Conservation (phyloP, 106 monocot species). For the Dioscorea alata region DNA sequence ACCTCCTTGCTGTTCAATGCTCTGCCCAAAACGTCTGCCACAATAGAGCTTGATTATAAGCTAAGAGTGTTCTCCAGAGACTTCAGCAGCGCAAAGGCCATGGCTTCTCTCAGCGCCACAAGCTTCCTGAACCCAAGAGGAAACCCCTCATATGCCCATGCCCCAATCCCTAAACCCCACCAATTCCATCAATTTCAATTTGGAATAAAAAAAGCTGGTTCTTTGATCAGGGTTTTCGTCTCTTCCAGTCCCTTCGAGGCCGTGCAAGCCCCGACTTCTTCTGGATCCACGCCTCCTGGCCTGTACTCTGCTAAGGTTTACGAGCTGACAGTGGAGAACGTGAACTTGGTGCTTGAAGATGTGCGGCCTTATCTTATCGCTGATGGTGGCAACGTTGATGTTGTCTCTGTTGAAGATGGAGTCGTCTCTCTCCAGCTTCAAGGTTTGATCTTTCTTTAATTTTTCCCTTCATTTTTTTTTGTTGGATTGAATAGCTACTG, state of each 20-base stretch:
- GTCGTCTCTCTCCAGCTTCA: constrained; percentile 79
- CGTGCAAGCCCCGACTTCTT: constrained; percentile 5
- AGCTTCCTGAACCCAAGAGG: no score
- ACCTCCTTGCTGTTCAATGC: no score
- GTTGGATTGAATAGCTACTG: background rate
- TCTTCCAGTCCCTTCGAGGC: constrained; percentile 10
- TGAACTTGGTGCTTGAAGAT: constrained; percentile 77
- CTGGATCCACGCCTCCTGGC: constrained; percentile 26
- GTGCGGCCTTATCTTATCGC: constrained; percentile 89
- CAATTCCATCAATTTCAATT: background rate
- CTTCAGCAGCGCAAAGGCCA: no score
- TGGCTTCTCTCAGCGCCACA: no score
- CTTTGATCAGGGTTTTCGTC: background rate
- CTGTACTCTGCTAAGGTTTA: constrained; percentile 59
- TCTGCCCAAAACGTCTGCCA: no score
- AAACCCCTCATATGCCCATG: background rate
- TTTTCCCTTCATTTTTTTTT: background rate
- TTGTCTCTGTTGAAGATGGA: constrained; percentile 79
- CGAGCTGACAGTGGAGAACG: constrained; percentile 80
- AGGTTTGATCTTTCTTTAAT: constrained; percentile 32
- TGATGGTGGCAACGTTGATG: constrained; percentile 86
- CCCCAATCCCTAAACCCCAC: background rate
- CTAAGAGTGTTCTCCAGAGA: no score
- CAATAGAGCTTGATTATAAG: no score
- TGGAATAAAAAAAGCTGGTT: background rate